Evolutionary conservation across 306 rosid genomes (phyloP), one percentile per base, ranked within the genome.

Genomic region (Delonix regia): DNA sequence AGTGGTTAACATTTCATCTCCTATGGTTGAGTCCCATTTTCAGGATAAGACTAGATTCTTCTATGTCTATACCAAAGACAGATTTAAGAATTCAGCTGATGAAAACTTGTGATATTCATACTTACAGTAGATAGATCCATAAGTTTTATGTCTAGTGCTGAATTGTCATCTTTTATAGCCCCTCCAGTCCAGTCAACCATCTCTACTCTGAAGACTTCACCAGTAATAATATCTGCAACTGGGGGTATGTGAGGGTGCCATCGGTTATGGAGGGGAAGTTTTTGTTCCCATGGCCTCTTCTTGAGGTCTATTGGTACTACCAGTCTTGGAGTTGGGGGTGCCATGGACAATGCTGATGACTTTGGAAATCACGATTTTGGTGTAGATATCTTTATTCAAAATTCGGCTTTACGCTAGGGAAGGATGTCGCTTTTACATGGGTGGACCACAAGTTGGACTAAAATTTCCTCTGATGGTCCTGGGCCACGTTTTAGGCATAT

Each of bases 121-220:
- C 98, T 92, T 83, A 94, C 96, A 75, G 80, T 22, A 11, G 97
- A 86, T 73, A 89, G 94, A 81, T 94, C 90, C 45, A 87, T 34
- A 36, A 60, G 73, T 83, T 94, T 88, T 64, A 92, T 57, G 79
- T 89, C 96, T 11, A 80, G 83, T 30, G 97, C 89, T 61, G 97
- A 89, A 72, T 84, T 83, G 68, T 92, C 86, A 71, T 87, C 96
- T 76, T 85, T 85, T 21, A 92, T 75, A 72, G 85, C 80, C 69
- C 97, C 93, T 34, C 90, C 96, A 2, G 96, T 94, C 94, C 98
- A 91, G 28, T 90, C 98, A 28, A 90, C 85, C 96, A 90, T 91
- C 80, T 91, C 96, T 76, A 91, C 78, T 78, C 93, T 87, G 74
- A 91, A 91, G 56, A 91, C 42, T 79, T 90, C 83, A 66, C 81